A percentile compares a stretch with the other conserved stretches of the same genome.
Conservation (phyloP, 1,284 basidiomycete genomes). For the Mycena sp. region DNA sequence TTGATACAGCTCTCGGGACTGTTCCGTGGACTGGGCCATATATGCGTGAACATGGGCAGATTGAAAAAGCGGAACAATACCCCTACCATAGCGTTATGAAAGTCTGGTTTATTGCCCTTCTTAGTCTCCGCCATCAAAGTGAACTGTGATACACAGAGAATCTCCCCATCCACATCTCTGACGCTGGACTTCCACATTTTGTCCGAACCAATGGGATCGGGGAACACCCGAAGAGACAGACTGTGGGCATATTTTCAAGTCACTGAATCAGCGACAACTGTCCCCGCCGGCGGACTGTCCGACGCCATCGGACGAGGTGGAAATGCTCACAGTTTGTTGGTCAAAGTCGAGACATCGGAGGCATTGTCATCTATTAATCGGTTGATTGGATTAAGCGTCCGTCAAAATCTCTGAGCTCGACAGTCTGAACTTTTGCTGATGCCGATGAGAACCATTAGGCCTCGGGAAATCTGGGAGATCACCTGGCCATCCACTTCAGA, state of each 20-base stretch:
- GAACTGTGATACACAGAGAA: conserved; percentile 93
- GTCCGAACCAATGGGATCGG: conserved; percentile 60
- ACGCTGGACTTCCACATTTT: conserved; percentile 87
- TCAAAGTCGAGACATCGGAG: conserved; percentile 73
- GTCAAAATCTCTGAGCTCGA: conserved; percentile 26
- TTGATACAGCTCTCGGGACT: conserved; percentile 77
- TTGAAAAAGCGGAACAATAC: conserved; percentile 1
- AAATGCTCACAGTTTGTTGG: conserved; percentile 80
- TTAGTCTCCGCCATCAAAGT: conserved; percentile 88
- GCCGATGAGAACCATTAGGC: conserved; percentile 89
- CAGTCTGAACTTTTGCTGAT: conserved; percentile 77
- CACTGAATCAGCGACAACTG: neutral
- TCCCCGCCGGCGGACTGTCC: neutral
- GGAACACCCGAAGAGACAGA: conserved; percentile 78
- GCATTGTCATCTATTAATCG: conserved; percentile 75
- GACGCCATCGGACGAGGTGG: neutral
- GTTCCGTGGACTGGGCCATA: conserved; percentile 62
- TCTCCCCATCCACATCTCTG: conserved; percentile 85
- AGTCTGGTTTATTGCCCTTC: conserved; percentile 91
- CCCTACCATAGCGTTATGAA: conserved; percentile 90
- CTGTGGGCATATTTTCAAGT: conserved; percentile 47
- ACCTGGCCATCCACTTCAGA: conserved; percentile 70
- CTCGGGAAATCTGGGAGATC: conserved; percentile 83
- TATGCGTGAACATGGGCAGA: neutral
- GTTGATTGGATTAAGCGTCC: conserved; percentile 5